Evolutionary conservation across 805 yeast species (phyloP).

Genomic region (Ogataea corticis): DNA sequence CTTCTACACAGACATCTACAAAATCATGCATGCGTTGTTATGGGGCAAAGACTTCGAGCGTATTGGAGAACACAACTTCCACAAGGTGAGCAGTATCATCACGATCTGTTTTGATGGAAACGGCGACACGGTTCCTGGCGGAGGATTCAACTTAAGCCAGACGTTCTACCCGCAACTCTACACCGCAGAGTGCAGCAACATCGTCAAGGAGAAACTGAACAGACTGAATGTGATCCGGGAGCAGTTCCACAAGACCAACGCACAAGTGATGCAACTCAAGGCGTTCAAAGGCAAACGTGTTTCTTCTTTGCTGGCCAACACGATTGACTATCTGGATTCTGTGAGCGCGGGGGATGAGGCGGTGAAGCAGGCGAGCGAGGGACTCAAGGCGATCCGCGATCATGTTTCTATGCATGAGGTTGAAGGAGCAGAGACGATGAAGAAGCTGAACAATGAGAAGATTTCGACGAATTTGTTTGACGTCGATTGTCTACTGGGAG

Average conservation of each 20-base stretch:
- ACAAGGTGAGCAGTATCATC: conserved; percentile 35
- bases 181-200: conserved; percentile 29
- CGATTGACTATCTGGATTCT: conserved; percentile 28
- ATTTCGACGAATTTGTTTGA: conserved; percentile 26
- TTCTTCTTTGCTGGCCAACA: conserved; percentile 23
- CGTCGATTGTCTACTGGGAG: conserved; percentile 28
- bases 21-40: conserved; percentile 33
- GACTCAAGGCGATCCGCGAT: conserved; percentile 19
- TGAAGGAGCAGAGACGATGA: conserved; percentile 17
- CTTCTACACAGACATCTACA: conserved; percentile 32
- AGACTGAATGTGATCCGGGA: conserved; percentile 18
- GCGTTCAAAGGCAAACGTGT: conserved; percentile 36
- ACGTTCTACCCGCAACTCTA: conserved; percentile 43
- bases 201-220: conserved; percentile 22
- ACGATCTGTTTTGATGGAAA: conserved; percentile 34
- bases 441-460: conserved; percentile 17
- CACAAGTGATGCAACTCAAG: conserved; percentile 25
- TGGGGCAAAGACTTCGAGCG: conserved; percentile 33
- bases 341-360: conserved; percentile 9
- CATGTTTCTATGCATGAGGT: conserved; percentile 11
- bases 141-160: conserved; percentile 33
- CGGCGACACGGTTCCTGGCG: conserved; percentile 28
- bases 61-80: conserved; percentile 23
- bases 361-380: conserved; percentile 22
- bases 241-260: conserved; percentile 13